Base-by-base conservation (phyloP, 176 grass and related monocot genomes). In the Aegilops umbellulata region DNA sequence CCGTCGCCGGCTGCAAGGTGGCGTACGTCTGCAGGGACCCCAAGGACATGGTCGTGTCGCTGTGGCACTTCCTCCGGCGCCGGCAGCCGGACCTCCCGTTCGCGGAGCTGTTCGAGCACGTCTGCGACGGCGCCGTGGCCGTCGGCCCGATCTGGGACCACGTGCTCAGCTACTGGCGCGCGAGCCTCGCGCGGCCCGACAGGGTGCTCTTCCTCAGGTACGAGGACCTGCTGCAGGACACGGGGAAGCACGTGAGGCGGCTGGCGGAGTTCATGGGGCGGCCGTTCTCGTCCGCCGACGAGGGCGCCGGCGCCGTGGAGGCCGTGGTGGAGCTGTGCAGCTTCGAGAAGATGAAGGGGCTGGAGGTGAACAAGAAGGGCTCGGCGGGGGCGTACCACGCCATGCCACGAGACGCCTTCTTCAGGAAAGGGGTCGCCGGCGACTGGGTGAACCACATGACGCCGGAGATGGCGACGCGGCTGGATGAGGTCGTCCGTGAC, bases 61-160 rank as follows among this genome's bases (percentile, higher is more conserved):
- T 86, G 17, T 90, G 79, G 70, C 83, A 83, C 68, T 82, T 78
- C 85, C 24, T 71, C 4, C 62, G 60, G 9, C 41, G 35, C 1
- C 14, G 41, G 35, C 74, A 69, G 32, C 83, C 83, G 1, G 61
- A 78, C 2, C 70, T 77, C 22, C 31, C 88, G 29, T 86, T 93
- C 63, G 41, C 53, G 8, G 89, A 80, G 60, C 44, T 51, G 24
- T 88, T 88, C 64, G 85, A 91, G 38, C 36, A 72, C 49, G 80
- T 86, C 25, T 86, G 82, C 80, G 89, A 91, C 65, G 85, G 92
- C 24, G 10, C 76, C n/a, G 74, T 74, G 69, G 13, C 26, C 2
- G 72, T 10, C 65, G 89, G 92, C 16, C 89, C 89, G 19, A 66
- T 89, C 10, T 91, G 86, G 92, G 89, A 94, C 30, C 92, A 91